A percentile compares a stretch with the other conserved stretches of the same genome.
Conservation (phyloP, 192 early-diverging fungal genomes). For the Ambispora gerdemannii region DNA sequence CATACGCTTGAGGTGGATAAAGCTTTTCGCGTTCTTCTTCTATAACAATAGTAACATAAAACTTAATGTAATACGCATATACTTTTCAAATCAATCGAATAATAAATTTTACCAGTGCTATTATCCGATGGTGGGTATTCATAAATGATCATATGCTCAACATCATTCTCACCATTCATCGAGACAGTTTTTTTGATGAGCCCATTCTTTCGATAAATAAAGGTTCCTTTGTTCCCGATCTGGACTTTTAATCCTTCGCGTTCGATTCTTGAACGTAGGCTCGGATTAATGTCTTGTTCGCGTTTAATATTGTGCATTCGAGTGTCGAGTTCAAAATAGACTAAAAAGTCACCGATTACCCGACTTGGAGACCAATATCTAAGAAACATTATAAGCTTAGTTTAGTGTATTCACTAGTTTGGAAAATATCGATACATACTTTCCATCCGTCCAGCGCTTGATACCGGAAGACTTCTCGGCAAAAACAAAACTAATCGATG, state of each 20-base stretch:
- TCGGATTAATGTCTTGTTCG: constrained; percentile 30
- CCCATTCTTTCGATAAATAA: constrained; percentile 39
- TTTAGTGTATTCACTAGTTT: neutral
- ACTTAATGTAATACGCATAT: neutral
- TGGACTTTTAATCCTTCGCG: constrained; percentile 33
- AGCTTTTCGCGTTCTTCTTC: neutral
- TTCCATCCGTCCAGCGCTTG: constrained; percentile 44
- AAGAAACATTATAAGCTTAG: neutral
- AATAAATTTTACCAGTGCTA: neutral
- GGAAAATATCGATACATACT: neutral
- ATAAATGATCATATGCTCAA: constrained; percentile 26
- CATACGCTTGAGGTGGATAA: constrained; percentile 12
- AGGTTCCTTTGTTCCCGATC: constrained; percentile 39
- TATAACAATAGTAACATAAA: neutral
- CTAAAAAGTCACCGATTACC: constrained; percentile 39
- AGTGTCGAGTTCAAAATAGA: constrained; percentile 38
- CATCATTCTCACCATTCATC: constrained; percentile 20
- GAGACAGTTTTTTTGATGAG: constrained; percentile 42
- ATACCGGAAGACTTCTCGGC: constrained; percentile 41
- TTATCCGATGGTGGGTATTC: neutral
- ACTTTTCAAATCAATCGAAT: neutral
- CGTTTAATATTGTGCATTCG: constrained; percentile 34
- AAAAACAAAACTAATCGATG: constrained; percentile 39
- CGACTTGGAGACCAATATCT: constrained; percentile 41
- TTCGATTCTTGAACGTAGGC: constrained; percentile 28